Evolutionary conservation across 129 eudicot genomes (phyloP).

Genomic region (Calendula officinalis): DNA sequence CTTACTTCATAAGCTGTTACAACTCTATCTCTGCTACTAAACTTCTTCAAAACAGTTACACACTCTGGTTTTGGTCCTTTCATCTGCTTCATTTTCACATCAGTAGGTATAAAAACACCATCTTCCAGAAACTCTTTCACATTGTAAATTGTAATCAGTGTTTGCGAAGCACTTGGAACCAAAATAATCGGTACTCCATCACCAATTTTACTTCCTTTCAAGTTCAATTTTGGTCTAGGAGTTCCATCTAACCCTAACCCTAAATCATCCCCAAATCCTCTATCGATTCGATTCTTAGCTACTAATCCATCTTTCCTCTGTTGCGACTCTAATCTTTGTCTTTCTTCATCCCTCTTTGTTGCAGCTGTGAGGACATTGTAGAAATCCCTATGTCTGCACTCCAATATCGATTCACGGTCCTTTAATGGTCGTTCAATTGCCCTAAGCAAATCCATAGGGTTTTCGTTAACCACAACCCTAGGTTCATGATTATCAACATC

Average conservation of each 20-base stretch:
- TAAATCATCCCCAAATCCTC: constrained; percentile 54
- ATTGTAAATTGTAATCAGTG: constrained; percentile 86
- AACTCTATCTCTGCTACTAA: constrained; percentile 89
- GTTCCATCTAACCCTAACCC: constrained; percentile 48
- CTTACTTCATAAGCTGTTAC: constrained; percentile 95
- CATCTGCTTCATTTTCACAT: constrained; percentile 89
- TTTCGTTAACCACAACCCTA: constrained; percentile 29
- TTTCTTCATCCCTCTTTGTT: constrained; percentile 66
- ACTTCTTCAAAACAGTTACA: constrained; percentile 94
- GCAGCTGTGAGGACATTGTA: constrained; percentile 58
- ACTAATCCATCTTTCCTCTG: constrained; percentile 83
- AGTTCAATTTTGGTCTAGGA: constrained; percentile 51
- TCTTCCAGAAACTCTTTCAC: constrained; percentile 99
- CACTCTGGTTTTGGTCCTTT: constrained; percentile 93
- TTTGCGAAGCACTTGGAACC: constrained; percentile 91
- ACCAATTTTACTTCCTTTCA: constrained; percentile 80
- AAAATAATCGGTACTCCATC: constrained; percentile 95
- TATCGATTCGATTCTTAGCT: constrained; percentile 61
- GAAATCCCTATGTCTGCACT: constrained; percentile 69
- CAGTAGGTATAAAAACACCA: constrained; percentile 91
- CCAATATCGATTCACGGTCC: constrained; percentile 63
- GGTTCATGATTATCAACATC: constrained; percentile 24
- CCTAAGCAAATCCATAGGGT: constrained; percentile 47
- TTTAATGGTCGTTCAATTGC: constrained; percentile 62
- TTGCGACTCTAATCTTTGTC: constrained; percentile 54